Evolutionary conservation across 1,139 yeast species (phyloP).

Genomic region (Geotrichum carabidarum): DNA sequence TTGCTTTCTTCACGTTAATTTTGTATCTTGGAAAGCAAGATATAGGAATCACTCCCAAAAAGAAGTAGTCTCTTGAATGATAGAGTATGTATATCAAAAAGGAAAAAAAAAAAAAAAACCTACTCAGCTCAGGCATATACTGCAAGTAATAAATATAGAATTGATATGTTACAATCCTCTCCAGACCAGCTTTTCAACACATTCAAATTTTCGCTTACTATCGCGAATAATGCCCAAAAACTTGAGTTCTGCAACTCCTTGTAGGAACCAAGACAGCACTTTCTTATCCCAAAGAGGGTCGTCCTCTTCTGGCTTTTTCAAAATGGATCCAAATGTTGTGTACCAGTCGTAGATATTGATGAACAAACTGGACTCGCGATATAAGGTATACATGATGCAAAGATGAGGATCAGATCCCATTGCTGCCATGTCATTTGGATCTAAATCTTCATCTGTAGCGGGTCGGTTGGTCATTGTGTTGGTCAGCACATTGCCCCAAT

Average conservation of each 20-base stretch:
- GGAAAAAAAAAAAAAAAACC: background rate
- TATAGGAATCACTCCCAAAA: conserved; percentile 26
- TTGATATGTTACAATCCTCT: conserved; percentile 43
- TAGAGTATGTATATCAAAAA: background rate
- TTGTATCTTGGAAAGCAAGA: conserved; percentile 47
- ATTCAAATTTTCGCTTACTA: conserved; percentile 47
- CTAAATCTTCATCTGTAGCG: conserved; percentile 22
- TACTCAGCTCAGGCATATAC: background rate
- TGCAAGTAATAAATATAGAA: background rate
- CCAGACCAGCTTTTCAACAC: conserved; percentile 57
- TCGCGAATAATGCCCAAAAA: conserved; percentile 51
- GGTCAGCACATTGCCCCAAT: conserved; percentile 26
- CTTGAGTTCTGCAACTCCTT: conserved; percentile 53
- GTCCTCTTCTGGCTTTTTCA: conserved; percentile 20
- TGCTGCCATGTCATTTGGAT: conserved; percentile 25
- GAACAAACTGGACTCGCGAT: conserved; percentile 72
- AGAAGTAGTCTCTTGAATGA: background rate
- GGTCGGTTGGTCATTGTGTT: conserved; percentile 3
- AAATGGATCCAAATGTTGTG: conserved; percentile 59
- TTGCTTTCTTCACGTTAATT: conserved; percentile 56
- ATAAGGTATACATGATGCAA: conserved; percentile 58
- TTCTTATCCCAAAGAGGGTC: conserved; percentile 47
- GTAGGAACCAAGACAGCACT: conserved; percentile 52
- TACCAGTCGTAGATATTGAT: conserved; percentile 77
- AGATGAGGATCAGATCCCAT: conserved; percentile 47